phyloP scores from a whole-genome alignment of 768 basidiomycete genomes.

The Calocybe indica region DNA sequence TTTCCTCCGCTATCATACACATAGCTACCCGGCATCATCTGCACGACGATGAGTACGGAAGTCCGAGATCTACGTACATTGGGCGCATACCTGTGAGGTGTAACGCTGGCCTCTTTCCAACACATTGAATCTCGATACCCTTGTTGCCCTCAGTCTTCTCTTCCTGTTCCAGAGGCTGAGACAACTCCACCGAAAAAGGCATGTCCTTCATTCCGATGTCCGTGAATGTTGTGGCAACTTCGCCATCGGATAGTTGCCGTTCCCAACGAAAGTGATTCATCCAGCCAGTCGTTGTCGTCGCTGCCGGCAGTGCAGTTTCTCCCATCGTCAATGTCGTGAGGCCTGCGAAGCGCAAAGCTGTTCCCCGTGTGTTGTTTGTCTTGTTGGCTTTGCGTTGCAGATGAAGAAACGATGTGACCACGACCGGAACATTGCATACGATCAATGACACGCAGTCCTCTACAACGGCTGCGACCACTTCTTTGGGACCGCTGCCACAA shows the following conservation, averaged over 20 bases:
- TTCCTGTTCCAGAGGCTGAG: too few species aligned
- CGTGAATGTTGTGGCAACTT: background rate
- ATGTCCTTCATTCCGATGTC: background rate
- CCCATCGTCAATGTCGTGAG: background rate
- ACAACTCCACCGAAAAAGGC: too few species aligned
- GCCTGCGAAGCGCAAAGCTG: constrained; percentile 6
- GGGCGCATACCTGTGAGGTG: too few species aligned
- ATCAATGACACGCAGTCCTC: constrained; percentile 34
- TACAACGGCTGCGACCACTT: constrained; percentile 32
- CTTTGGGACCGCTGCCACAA: constrained; percentile 14
- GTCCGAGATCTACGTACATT: too few species aligned
- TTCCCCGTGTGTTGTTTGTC: background rate
- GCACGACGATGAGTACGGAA: too few species aligned
- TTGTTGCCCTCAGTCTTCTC: too few species aligned
- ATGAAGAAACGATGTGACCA: constrained; percentile 23
- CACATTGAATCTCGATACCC: too few species aligned
- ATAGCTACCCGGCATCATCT: too few species aligned
- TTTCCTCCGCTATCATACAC: too few species aligned
- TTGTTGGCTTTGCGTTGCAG: constrained; percentile 5
- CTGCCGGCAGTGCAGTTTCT: background rate
- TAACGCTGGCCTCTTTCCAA: too few species aligned
- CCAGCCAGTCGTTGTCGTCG: constrained; percentile 4
- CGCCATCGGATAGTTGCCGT: background rate
- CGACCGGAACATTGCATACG: constrained; percentile 34
- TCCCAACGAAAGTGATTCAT: constrained; percentile 10